Evolutionary conservation across 2,329 filamentous ascomycete genomes (phyloP).

Genomic region (Colletotrichum horii): DNA sequence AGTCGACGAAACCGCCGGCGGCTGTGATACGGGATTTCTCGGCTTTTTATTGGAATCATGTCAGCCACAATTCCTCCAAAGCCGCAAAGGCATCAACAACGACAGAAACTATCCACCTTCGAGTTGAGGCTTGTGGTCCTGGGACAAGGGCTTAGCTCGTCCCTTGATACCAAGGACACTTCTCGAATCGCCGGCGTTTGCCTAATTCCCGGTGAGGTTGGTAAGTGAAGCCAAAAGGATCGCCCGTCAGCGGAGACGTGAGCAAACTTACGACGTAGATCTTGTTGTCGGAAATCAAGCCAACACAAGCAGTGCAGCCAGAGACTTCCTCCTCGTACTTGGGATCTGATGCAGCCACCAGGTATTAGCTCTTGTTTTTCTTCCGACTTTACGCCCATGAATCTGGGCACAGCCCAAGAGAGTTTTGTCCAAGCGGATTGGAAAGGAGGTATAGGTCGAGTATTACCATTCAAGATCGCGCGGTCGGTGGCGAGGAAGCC

Average conservation of each 20-base stretch:
- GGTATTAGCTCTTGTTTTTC: slow-evolving; percentile 4
- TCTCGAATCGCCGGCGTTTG: slow-evolving; percentile 95
- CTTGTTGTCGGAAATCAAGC: slow-evolving; percentile 86
- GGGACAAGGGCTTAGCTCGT: slow-evolving; percentile 95
- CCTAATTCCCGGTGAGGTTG: slow-evolving; percentile 58
- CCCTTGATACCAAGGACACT: slow-evolving; percentile 96
- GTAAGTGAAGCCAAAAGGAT: slow-evolving; percentile 28
- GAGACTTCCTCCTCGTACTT: slow-evolving; percentile 98
- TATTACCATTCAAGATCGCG: slow-evolving; percentile 89
- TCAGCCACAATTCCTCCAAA: neutral
- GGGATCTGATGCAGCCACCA: slow-evolving; percentile 69
- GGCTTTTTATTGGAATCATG: slow-evolving; percentile 53
- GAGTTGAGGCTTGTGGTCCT: slow-evolving; percentile 98
- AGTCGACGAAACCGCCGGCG: slow-evolving; percentile 97
- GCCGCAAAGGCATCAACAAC: neutral
- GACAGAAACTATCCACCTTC: slow-evolving; percentile 70
- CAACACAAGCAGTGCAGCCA: slow-evolving; percentile 94
- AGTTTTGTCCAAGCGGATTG: neutral
- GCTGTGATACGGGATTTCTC: slow-evolving; percentile 97
- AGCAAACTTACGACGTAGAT: slow-evolving; percentile 84
- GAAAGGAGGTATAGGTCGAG: slow-evolving; percentile 26
- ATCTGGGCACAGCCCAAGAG: neutral
- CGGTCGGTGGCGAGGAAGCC: slow-evolving; percentile 95
- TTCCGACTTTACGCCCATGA: neutral
- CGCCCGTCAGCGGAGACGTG: neutral